Conservation (phyloP, 139 green algal species). For the Penium margaritaceum region DNA sequence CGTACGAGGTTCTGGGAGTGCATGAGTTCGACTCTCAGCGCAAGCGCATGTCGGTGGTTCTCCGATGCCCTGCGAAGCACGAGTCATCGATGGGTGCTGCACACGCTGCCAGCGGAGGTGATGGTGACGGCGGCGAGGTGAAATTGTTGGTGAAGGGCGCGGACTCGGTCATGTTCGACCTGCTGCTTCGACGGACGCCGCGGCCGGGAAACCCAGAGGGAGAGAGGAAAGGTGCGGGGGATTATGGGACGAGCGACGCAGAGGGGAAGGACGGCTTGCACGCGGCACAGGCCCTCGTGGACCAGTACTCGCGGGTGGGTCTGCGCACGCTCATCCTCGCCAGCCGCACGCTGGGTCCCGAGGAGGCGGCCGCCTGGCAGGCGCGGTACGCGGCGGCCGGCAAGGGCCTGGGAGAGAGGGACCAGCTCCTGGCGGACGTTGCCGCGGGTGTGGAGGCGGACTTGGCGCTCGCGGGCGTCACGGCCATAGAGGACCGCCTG, state of each 20-base stretch:
- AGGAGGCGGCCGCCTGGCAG: conserved; percentile 39
- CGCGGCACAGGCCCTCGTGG: conserved; percentile 12
- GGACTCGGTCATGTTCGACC: conserved; percentile 64
- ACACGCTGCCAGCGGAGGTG: too few relatives aligned
- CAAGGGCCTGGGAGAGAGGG: conserved; percentile 51
- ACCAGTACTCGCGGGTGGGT: conserved; percentile 25
- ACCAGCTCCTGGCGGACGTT: conserved; percentile 51
- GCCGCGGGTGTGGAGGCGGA: conserved; percentile 50
- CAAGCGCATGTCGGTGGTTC: conserved; percentile 53
- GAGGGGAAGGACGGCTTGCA: not conserved
- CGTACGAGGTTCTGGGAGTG: conserved; percentile 8
- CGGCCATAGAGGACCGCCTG: conserved; percentile 97
- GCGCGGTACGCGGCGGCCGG: not conserved
- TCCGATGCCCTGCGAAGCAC: conserved; percentile 51
- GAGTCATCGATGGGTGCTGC: too few relatives aligned
- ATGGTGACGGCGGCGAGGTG: conserved; percentile 58
- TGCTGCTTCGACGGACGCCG: not conserved
- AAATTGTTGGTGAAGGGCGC: conserved; percentile 84
- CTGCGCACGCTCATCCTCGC: conserved; percentile 45
- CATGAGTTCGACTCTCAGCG: conserved; percentile 55
- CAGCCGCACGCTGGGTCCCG: conserved; percentile 3
- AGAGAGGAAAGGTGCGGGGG: not conserved
- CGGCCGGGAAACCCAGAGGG: not conserved
- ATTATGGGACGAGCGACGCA: not conserved
- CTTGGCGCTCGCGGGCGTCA: conserved; percentile 73